Evolutionary conservation across 129 eudicot species (phyloP).

Genomic region (Flaveria robusta): DNA sequence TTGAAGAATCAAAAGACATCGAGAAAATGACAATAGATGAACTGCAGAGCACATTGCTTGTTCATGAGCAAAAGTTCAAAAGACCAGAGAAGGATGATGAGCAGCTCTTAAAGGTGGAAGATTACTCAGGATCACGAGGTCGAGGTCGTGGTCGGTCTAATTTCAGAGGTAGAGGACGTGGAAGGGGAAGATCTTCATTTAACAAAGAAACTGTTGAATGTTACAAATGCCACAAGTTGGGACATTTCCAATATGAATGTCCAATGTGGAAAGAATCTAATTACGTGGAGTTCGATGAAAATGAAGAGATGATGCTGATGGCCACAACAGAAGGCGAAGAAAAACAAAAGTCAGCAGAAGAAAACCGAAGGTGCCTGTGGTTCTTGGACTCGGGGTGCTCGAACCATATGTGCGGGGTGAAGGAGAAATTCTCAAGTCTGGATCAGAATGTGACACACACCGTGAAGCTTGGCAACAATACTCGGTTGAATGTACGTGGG

Average conservation of each 20-base stretch:
- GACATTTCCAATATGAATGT: too few relatives aligned
- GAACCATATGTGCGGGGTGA: not conserved
- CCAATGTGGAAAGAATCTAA: not conserved
- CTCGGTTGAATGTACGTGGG: too few relatives aligned
- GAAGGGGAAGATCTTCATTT: too few relatives aligned
- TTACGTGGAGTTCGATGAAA: not conserved
- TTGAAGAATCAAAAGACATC: not conserved
- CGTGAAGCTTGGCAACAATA: too few relatives aligned
- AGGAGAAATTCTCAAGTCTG: too few relatives aligned
- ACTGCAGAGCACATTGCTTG: not conserved
- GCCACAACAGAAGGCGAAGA: not conserved
- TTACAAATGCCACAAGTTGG: too few relatives aligned
- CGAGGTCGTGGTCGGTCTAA: not conserved
- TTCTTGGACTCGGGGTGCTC: slow-evolving; percentile 1
- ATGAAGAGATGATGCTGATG: not conserved
- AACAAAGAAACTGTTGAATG: too few relatives aligned
- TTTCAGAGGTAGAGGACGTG: not conserved
- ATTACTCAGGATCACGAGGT: not conserved
- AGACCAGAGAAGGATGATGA: not conserved
- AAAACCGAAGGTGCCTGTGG: not conserved
- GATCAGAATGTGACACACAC: too few relatives aligned
- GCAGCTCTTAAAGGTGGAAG: not conserved
- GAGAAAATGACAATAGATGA: not conserved
- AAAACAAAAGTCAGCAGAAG: not conserved
- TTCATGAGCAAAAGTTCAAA: too few relatives aligned